Evolutionary conservation across 352 stramenopile genomes (phyloP).

Genomic region (Phytopythium ostracodes): DNA sequence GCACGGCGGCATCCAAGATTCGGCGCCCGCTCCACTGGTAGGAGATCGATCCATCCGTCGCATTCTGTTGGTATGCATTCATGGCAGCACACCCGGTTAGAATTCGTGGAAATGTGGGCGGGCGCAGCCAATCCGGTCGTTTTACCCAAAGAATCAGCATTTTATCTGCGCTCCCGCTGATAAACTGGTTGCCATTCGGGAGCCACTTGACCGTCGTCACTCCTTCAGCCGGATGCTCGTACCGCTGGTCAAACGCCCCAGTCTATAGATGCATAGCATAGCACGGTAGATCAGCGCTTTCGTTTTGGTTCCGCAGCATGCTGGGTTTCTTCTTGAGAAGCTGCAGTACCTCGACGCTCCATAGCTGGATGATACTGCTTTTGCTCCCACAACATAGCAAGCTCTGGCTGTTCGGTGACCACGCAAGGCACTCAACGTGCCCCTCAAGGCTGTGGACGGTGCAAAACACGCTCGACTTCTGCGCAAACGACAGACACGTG

Average conservation of each 20-base stretch:
- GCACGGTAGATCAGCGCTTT: background rate
- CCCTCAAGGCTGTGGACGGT: slow-evolving; percentile 44
- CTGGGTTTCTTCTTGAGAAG: background rate
- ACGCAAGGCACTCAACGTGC: slow-evolving; percentile 51
- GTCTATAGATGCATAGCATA: slow-evolving; percentile 22
- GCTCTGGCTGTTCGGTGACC: slow-evolving; percentile 55
- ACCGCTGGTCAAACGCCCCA: slow-evolving; percentile 38
- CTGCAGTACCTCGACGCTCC: slow-evolving; percentile 41
- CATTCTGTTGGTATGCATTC: slow-evolving; percentile 26
- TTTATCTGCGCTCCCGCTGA: slow-evolving; percentile 70
- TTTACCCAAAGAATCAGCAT: slow-evolving; percentile 76
- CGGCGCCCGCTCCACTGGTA: slow-evolving; percentile 72
- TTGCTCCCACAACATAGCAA: slow-evolving; percentile 54
- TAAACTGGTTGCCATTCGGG: slow-evolving; percentile 50
- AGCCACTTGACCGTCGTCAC: slow-evolving; percentile 56
- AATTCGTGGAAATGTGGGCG: background rate
- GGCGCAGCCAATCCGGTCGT: background rate
- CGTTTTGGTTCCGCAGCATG: background rate
- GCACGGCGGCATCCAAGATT: slow-evolving; percentile 55
- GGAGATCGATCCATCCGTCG: slow-evolving; percentile 35
- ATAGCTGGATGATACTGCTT: slow-evolving; percentile 61
- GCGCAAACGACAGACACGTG: background rate
- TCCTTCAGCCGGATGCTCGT: slow-evolving; percentile 49
- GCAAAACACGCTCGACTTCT: slow-evolving; percentile 29
- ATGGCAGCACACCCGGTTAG: background rate